phyloP scores from a whole-genome alignment of 345 rosid species.

The Ceriops decandra region DNA sequence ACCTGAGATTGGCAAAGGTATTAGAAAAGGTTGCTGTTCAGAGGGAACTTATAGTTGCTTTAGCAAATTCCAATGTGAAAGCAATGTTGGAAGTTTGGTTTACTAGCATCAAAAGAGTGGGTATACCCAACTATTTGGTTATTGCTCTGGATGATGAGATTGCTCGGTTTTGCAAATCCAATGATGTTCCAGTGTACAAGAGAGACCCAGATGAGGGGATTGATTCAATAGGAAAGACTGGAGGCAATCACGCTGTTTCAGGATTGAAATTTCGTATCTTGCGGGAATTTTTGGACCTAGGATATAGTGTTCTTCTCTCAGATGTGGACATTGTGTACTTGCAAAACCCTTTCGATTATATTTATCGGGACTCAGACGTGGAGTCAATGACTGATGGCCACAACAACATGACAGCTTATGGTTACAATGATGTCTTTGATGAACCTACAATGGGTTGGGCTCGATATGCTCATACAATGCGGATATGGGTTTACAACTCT shows the following conservation, averaged over 20 bases:
- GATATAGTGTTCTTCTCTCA: constrained; percentile 33
- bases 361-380: constrained; percentile 32
- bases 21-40: constrained; percentile 23
- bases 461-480: constrained; percentile 32
- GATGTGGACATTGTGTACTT: constrained; percentile 30
- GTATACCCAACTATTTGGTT: constrained; percentile 28
- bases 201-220: constrained; percentile 23
- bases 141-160: constrained; percentile 34
- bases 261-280: constrained; percentile 27
- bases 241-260: constrained; percentile 32
- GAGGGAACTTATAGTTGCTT: constrained; percentile 29
- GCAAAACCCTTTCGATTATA: constrained; percentile 27
- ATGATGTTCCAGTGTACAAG: constrained; percentile 27
- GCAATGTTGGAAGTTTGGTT: constrained; percentile 32
- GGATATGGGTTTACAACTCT: constrained; percentile 33
- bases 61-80: constrained; percentile 31
- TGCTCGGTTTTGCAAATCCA: constrained; percentile 21
- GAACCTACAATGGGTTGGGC: constrained; percentile 36
- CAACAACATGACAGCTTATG: constrained; percentile 25
- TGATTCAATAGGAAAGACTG: constrained; percentile 26
- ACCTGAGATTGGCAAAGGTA: constrained; percentile 25
- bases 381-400: constrained; percentile 36
- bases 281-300: constrained; percentile 32
- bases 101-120: constrained; percentile 24
- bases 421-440: constrained; percentile 26